Percentiles rank a stretch among this genome's conserved stretches.
Conservation (phyloP, 768 basidiomycete species). For the Tylopilus rubrobrunneus region DNA sequence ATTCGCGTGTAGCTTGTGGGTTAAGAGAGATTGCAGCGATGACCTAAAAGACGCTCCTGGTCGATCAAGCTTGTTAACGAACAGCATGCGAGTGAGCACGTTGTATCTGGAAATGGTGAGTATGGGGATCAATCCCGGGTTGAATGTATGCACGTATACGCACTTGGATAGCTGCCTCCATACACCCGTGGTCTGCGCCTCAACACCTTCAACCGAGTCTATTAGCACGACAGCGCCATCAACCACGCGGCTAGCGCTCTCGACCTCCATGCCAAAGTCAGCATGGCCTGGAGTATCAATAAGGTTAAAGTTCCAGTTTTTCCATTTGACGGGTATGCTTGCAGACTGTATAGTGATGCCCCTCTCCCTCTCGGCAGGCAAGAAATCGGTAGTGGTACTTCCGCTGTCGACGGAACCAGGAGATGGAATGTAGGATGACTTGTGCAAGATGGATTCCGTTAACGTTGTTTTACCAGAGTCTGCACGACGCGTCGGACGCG, state of each 20-base stretch:
- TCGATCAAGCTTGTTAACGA: conserved; percentile 86
- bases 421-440: conserved; percentile 64
- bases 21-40: conserved; percentile 67
- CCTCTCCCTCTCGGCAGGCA: conserved; percentile 84
- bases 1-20: conserved; percentile 71
- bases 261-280: conserved; percentile 96
- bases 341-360: conserved; percentile 93
- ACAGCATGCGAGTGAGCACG: conserved; percentile 75
- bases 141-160: conserved; percentile 23
- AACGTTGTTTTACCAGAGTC: conserved; percentile 90
- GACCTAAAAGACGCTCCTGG: conserved; percentile 77
- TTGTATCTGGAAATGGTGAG: conserved; percentile 51
- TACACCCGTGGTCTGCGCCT: conserved; percentile 86
- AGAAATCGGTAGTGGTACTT: conserved; percentile 86
- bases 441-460: conserved; percentile 81
- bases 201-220: conserved; percentile 89
- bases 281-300: conserved; percentile 92
- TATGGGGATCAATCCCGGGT: not conserved
- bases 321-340: conserved; percentile 86
- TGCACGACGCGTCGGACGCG: conserved; percentile 27
- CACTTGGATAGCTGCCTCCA: conserved; percentile 86
- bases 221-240: conserved; percentile 87
- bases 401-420: conserved; percentile 87
- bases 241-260: conserved; percentile 85
- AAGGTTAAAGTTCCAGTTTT: conserved; percentile 79